phyloP scores from a whole-genome alignment of 2,329 filamentous ascomycete species.

The Fusarium clavum region DNA sequence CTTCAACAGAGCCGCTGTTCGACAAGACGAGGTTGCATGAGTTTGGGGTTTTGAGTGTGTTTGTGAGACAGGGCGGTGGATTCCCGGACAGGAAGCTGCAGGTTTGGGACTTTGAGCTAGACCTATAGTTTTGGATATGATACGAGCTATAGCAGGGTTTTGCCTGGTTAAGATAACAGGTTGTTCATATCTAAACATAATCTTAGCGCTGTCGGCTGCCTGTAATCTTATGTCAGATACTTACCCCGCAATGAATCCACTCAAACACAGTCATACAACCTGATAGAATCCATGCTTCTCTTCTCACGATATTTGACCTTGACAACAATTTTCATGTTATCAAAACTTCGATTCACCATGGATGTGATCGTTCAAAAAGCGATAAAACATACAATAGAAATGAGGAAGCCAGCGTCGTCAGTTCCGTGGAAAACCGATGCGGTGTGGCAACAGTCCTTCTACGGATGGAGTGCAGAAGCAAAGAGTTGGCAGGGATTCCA shows the following conservation, averaged over 20 bases:
- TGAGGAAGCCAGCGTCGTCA: neutral
- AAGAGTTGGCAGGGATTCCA: neutral
- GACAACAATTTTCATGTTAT: neutral
- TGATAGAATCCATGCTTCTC: too few relatives aligned
- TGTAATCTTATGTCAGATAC: slow-evolving; percentile 5
- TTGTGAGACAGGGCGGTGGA: slow-evolving; percentile 19
- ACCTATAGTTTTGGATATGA: neutral
- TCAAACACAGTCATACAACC: neutral
- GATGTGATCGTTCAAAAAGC: neutral
- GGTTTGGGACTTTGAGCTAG: slow-evolving; percentile 37
- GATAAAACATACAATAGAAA: neutral
- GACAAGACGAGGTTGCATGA: slow-evolving; percentile 18
- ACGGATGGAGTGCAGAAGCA: neutral
- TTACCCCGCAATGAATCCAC: slow-evolving; percentile 3
- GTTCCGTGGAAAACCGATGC: neutral
- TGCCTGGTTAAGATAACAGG: too few relatives aligned
- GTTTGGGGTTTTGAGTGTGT: slow-evolving; percentile 18
- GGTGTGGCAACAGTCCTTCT: neutral
- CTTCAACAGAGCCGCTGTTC: slow-evolving; percentile 27
- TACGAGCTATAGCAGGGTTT: too few relatives aligned
- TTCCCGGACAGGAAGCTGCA: slow-evolving; percentile 30
- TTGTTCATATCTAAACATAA: fast-evolving
- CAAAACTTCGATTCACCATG: neutral
- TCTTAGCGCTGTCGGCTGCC: neutral
- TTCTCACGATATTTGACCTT: neutral